Evolutionary conservation across 2,329 filamentous ascomycete genomes (phyloP), one percentile per base, ranked within the genome.

Genomic region (Trichoderma sp.): DNA sequence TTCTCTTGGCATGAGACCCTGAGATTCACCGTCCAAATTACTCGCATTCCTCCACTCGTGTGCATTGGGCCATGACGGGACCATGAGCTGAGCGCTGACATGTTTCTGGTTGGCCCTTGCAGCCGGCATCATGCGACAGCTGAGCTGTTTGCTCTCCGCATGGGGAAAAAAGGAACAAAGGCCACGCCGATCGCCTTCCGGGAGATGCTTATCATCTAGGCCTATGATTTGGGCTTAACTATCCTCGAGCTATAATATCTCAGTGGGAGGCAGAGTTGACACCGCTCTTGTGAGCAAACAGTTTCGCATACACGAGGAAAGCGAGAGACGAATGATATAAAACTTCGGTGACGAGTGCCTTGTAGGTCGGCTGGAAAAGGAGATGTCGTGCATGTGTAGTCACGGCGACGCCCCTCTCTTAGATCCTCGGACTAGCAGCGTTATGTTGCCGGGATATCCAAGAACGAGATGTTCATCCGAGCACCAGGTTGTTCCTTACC

Each of bases 81-180:
- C 68, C 68, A 50, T 50, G 38, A 65, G 69, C 69, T 73, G 69
- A 73, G 29, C 69, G 60, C 69, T 73, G 69, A 64, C 69, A 53
- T 27, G 60, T 38, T 38, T 45, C 59, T 31, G 60, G 69, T 56
- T 73, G 60, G 29, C 69, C 69, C 69, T 56, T 64, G 69, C 69
- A 73, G 41, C 60, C n/a, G 14, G 45, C 50, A 21, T 73, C 60
- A 62, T 35, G 69, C 69, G 29, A 72, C 69, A 53, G 41, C 69
- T 73, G 29, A 65, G 69, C 69, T 72, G 69, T 72, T 65, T 73
- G 69, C 59, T 50, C 59, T 62, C 31, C 35, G 35, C 38, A 41
- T 31, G 35, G 60, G 65, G 27, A 53, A 62, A 38, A 12, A 12
- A 31, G 56, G 60, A 53, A 35, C 31, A 24, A 72, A 65, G 21